These are phyloP conservation scores for Podila epicladia DNA, from an alignment of 192 early-diverging fungal species.

Conservation along the genomic window DNA sequence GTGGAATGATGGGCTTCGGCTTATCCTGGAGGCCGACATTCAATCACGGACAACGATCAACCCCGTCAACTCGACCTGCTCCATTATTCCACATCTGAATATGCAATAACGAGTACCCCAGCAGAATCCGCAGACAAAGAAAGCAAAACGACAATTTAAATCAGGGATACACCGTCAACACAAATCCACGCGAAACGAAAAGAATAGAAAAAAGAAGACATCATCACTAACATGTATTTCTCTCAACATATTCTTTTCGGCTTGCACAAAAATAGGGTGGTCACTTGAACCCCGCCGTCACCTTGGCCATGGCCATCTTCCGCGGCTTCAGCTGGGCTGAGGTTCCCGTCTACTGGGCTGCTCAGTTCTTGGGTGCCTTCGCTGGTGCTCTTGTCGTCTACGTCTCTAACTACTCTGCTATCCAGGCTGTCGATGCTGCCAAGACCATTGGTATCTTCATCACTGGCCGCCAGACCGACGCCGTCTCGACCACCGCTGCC, in stretches of 20 bases:
- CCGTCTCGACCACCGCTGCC: conserved; percentile 62
- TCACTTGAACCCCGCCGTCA: conserved; percentile 84
- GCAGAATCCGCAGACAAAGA: too few relatives aligned
- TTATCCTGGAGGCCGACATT: too few relatives aligned
- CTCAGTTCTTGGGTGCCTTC: conserved; percentile 80
- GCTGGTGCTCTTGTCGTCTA: conserved; percentile 76
- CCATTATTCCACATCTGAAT: too few relatives aligned
- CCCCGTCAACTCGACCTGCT: too few relatives aligned
- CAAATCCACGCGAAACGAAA: too few relatives aligned
- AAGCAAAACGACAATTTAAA: too few relatives aligned
- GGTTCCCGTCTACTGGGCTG: conserved; percentile 68
- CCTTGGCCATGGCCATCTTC: conserved; percentile 70
- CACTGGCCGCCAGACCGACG: conserved; percentile 27
- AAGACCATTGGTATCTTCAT: conserved; percentile 46
- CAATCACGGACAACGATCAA: too few relatives aligned
- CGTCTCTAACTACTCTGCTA: conserved; percentile 66
- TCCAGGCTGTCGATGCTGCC: conserved; percentile 57
- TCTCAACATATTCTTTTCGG: background rate
- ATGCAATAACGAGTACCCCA: too few relatives aligned
- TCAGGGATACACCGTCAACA: too few relatives aligned
- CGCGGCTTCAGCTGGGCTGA: conserved; percentile 77
- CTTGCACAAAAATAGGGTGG: conserved; percentile 59
- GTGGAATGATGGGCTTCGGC: too few relatives aligned
- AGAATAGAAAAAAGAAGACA: too few relatives aligned
- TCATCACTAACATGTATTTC: too few relatives aligned